Evolutionary conservation across 257 asterid genomes (phyloP).

Genomic region (Catharanthus roseus): DNA sequence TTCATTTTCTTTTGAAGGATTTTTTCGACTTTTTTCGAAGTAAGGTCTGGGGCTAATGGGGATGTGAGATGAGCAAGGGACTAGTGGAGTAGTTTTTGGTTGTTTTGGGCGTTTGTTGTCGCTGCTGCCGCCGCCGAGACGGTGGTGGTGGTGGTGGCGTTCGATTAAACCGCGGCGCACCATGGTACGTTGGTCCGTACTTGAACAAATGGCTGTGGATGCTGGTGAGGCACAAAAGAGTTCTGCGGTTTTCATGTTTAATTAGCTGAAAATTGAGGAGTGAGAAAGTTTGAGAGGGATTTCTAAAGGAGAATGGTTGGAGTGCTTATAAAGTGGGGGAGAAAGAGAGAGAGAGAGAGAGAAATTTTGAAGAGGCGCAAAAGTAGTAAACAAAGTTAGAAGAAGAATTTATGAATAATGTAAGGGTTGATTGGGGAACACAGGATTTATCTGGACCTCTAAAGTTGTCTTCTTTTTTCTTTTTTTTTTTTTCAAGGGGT

Average conservation of each 20-base stretch:
- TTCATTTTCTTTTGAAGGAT: constrained; percentile 27
- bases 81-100: constrained; percentile 16
- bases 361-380: not conserved
- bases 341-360: not conserved
- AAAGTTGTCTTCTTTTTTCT: constrained; percentile 16
- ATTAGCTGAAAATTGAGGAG: not conserved
- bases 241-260: constrained; percentile 61
- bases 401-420: constrained; percentile 20
- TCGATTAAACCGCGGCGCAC: constrained; percentile 36
- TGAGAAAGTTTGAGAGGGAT: constrained; percentile 20
- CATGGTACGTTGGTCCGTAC: constrained; percentile 56
- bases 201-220: constrained; percentile 83
- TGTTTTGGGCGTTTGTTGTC: constrained; percentile 20
- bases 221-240: constrained; percentile 80
- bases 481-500: constrained; percentile 11
- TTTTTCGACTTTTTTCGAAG: constrained; percentile 28
- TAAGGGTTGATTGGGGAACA: constrained; percentile 25
- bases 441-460: constrained; percentile 23
- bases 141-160: constrained; percentile 28
- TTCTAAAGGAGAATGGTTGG: constrained; percentile 21
- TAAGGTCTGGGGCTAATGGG: constrained; percentile 52
- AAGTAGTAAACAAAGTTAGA: constrained; percentile 14
- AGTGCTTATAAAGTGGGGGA: constrained; percentile 40
- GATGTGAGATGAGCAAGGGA: constrained; percentile 57
- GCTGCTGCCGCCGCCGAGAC: constrained; percentile 16